Evolutionary conservation across 2,329 filamentous ascomycete genomes (phyloP), one percentile per base, ranked within the genome.

Genomic region (Tympanopsis confertula): DNA sequence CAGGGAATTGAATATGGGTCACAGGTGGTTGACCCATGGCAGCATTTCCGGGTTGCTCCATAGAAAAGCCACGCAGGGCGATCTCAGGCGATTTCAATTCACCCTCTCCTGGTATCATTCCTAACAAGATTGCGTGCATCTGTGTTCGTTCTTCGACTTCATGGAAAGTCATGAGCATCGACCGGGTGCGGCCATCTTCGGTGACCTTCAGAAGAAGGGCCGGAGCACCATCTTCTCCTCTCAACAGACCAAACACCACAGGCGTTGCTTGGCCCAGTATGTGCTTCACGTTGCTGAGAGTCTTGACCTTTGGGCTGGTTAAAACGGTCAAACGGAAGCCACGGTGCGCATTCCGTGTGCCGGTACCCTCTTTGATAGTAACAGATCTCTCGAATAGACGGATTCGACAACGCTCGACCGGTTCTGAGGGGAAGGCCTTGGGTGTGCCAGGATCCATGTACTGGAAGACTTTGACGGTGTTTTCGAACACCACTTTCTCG

Each of bases 291-390:
- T 60, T 66, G 49, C 68, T 74, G 15, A 78, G 54, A 2, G 68
- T 69, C 47, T 75, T 75, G 41, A 66, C 65, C 32, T 67, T 68
- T 14, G 71, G 65, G 35, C 66, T 68, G 2, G 74, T 76, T 26
- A 73, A 61, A 19, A 75, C 58, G 12, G 68, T 56, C 35, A 78
- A 49, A 5, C 74, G 62, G 50, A 70, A 75, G 4, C 74, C 73
- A 22, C 66, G 64, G 44, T 78, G 73, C 18, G 68, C 51, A 41
- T 61, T 66, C 26, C 71, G 62, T 41, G 63, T 61, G 13, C 70
- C 71, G 4, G 64, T 69, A 4, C 69, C 71, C 50, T 74, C 68
- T 10, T 58, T 64, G 28, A 68, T 57, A 4, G 61, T 62, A 4
- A 62, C 59, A 5, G 58, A 61, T 38, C 62, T 68, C 47, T 75